Conservation (phyloP, 148 eudicot genomes). For the Silene conica region DNA sequence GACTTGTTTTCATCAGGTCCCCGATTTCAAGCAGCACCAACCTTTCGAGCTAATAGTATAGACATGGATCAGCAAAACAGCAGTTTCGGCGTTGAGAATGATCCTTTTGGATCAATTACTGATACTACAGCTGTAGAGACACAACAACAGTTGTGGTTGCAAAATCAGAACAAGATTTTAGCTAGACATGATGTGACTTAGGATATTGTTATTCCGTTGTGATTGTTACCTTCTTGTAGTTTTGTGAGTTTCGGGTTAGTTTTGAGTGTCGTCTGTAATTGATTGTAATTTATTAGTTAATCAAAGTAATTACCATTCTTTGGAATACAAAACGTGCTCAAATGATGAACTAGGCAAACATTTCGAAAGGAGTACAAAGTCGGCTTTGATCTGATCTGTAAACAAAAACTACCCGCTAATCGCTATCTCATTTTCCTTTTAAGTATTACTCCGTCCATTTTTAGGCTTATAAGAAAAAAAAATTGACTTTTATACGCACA, state of each 20-base stretch:
- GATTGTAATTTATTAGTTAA: slow-evolving; percentile 4
- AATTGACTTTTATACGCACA: background rate
- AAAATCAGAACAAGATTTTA: slow-evolving; percentile 30
- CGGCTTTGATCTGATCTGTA: too few relatives aligned
- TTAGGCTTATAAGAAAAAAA: background rate
- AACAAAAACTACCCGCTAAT: background rate
- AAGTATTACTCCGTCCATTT: background rate
- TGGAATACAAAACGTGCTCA: background rate
- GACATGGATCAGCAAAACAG: slow-evolving; percentile 6
- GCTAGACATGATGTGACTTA: slow-evolving; percentile 28
- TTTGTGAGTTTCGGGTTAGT: slow-evolving; percentile 1
- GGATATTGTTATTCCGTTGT: background rate
- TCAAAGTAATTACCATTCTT: background rate
- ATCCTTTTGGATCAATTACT: slow-evolving; percentile 39
- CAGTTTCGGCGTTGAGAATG: slow-evolving; percentile 24
- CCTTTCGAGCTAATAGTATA: slow-evolving; percentile 43
- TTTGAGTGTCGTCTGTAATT: slow-evolving; percentile 4
- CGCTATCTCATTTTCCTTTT: background rate
- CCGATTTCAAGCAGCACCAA: slow-evolving; percentile 46
- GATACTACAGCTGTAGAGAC: slow-evolving; percentile 3
- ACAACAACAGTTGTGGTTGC: slow-evolving; percentile 38
- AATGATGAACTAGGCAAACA: too few relatives aligned
- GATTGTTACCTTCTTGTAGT: background rate
- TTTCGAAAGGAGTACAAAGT: too few relatives aligned
- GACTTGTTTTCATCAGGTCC: slow-evolving; percentile 26